Base-by-base conservation (phyloP, 305 asterid genomes). In the Striga hermonthica region DNA sequence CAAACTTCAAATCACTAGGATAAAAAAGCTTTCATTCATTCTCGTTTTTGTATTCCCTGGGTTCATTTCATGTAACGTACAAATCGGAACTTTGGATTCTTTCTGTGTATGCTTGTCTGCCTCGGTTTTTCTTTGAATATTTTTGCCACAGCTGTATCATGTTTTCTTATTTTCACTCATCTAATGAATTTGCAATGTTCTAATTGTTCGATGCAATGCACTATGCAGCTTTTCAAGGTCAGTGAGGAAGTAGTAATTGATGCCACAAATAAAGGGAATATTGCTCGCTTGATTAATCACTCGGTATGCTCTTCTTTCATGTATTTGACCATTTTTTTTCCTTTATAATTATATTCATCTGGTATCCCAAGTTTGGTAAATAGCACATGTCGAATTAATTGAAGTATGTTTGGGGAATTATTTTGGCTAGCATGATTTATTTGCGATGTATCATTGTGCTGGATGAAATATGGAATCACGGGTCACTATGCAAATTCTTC, bases 261-360 rank as follows among this genome's bases (percentile, higher is more conserved):
- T 73, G 97, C 99, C 40, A 93, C 96, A 34, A 71, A 80, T 68
- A 86, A 65, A 75, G 99, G 99, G 68, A 90, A 88, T 69, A 90
- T 93, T 14, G 97, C 92, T 59, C 99, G 99, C 72, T 74, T 93
- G 76, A 93, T 93, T 74, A 93, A 93, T 71, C 99, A 93, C 67
- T 93, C 98, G 75, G 99, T 93, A 84, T 69, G 80, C 64, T 65
- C 68, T 65, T 69, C 9, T 74, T 31, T 57, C 68, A 28, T 58
- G 53, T 55, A 2, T 48, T 60, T 45, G 13, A 34, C 50, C n/a
- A 39, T 66, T 54, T 10, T 15, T 62, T 48, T 49, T 55, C 45
- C 7, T 34, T 39, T 34, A 5, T 11, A 9, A 54, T 52, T 8
- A 38, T 36, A 34, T 69, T 7, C 48, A 53, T 64, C 44, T 60